A percentile compares a stretch with the other conserved stretches of the same genome.
phyloP scores from a whole-genome alignment of 768 basidiomycete genomes.

The Collybia sp. region DNA sequence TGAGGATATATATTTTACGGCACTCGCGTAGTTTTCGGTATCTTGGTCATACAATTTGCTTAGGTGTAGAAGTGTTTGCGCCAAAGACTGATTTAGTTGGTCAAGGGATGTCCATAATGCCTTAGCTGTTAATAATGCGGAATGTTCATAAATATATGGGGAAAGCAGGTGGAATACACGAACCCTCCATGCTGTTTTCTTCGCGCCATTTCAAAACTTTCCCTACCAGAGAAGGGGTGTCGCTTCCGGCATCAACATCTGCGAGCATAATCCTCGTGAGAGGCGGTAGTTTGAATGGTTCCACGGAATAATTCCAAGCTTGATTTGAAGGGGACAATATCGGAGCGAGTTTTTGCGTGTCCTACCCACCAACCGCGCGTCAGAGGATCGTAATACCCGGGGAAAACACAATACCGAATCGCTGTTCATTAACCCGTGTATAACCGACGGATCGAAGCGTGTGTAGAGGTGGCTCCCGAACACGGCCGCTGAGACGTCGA shows the following conservation, averaged over 20 bases:
- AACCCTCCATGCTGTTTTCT: constrained; percentile 55
- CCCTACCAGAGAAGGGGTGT: constrained; percentile 91
- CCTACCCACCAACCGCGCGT: constrained; percentile 2
- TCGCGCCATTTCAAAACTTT: constrained; percentile 89
- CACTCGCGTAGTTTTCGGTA: constrained; percentile 44
- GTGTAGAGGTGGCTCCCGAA: constrained; percentile 94
- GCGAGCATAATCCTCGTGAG: constrained; percentile 83
- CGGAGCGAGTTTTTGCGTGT: constrained; percentile 24
- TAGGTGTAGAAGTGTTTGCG: constrained; percentile 45
- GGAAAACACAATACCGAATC: constrained; percentile 25
- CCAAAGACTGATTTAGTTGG: constrained; percentile 55
- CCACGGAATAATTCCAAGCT: constrained; percentile 70
- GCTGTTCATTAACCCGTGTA: constrained; percentile 62
- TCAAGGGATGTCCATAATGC: constrained; percentile 63
- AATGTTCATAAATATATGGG: constrained; percentile 5
- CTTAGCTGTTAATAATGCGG: constrained; percentile 37
- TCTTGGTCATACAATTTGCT: constrained; percentile 44
- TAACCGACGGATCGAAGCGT: constrained; percentile 73
- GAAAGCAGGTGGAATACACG: constrained; percentile 3
- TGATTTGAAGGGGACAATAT: constrained; percentile 60
- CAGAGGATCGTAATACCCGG: background rate
- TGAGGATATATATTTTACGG: constrained; percentile 59
- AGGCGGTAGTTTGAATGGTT: constrained; percentile 80
- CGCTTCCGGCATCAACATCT: constrained; percentile 94
- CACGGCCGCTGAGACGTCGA: constrained; percentile 91